Evolutionary conservation across 2,329 filamentous ascomycete species (phyloP), one percentile per base, ranked within the genome.

Genomic region (Hypoxylon sp.): DNA sequence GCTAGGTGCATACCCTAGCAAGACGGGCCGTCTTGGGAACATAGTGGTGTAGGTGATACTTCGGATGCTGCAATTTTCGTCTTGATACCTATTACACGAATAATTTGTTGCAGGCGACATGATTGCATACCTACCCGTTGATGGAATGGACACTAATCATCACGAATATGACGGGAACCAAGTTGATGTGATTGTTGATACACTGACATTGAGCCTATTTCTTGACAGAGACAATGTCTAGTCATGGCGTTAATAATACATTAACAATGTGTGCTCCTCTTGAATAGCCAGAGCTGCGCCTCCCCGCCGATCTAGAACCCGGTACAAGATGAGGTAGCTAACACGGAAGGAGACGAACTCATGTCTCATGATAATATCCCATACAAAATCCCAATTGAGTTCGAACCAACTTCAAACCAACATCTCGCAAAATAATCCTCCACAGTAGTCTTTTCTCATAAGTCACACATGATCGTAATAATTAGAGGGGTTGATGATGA

Each of bases 401-500:
- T 52, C 17, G 39, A 66, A 52, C 57, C 50, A 52, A 22, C 29
- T 55, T 44, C 10, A 10, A 42, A 31, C 47, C 51, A 42, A 68
- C 46, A 57, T 57, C 39, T 42, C 51, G 42, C 24, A 24, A 31
- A 47, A 19, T 60, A 35, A 39, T 59, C 48, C 17, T 51, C 53
- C 31, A 22, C 39, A 44, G 17, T 55, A n/a, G 55, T 68, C 19
- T 22, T 66, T 55, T 17, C 39, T 65, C 58, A 61, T 68, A 64
- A 42, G 48, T 68, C 47, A 68, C 65, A 68, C 65, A 71, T 68
- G 59, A 33, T 70, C 13, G 55, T 66, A 71, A 59, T 55, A 71
- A 68, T 64, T 71, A 71, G 56, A 56, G 50, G 68, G 37, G 52
- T 54, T 54, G 52, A 33, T 65, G 26, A 26, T 48, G 39, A 2